phyloP scores from a whole-genome alignment of 2,329 filamentous ascomycete genomes.

The Penicillium sclerotigenum region DNA sequence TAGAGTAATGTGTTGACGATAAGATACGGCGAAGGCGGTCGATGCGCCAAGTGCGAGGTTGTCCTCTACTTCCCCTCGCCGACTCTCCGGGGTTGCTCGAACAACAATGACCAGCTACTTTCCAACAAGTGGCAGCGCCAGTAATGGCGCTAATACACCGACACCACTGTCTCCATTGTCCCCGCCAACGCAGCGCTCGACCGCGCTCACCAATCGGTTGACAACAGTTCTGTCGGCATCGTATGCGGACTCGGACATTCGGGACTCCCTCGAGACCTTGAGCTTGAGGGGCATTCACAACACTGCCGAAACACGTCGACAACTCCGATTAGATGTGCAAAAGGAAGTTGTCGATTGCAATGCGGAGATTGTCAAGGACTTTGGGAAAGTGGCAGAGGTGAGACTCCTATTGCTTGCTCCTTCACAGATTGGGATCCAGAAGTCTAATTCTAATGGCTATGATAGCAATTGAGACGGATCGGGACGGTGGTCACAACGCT shows the following conservation, averaged over 20 bases:
- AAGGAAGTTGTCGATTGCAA: conserved; percentile 92
- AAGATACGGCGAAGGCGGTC: conserved; percentile 25
- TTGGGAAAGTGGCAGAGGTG: conserved; percentile 84
- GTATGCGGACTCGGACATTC: conserved; percentile 87
- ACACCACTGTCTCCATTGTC: conserved; percentile 32
- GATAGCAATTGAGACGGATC: conserved; percentile 80
- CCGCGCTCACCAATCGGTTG: conserved; percentile 75
- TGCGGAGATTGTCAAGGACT: conserved; percentile 81
- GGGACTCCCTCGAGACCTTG: conserved; percentile 74
- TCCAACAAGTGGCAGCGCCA: conserved; percentile 23
- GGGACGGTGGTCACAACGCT: conserved; percentile 73
- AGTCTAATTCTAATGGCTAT: conserved; percentile 21
- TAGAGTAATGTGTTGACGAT: conserved; percentile 13
- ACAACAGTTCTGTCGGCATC: conserved; percentile 84
- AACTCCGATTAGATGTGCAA: conserved; percentile 77
- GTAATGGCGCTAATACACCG: conserved; percentile 25
- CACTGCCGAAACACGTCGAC: conserved; percentile 71
- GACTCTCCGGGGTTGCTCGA: conserved; percentile 7
- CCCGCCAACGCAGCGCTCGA: conserved; percentile 42
- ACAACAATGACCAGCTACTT: conserved; percentile 39
- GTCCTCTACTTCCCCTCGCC: conserved; percentile 23
- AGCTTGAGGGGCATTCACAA: conserved; percentile 71
- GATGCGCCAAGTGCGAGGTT: conserved; percentile 12
- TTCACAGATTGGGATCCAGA: background rate
- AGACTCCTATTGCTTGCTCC: conserved; percentile 23